Conservation (phyloP, 2,329 filamentous ascomycete genomes). For the Elsinoe ampelina region DNA sequence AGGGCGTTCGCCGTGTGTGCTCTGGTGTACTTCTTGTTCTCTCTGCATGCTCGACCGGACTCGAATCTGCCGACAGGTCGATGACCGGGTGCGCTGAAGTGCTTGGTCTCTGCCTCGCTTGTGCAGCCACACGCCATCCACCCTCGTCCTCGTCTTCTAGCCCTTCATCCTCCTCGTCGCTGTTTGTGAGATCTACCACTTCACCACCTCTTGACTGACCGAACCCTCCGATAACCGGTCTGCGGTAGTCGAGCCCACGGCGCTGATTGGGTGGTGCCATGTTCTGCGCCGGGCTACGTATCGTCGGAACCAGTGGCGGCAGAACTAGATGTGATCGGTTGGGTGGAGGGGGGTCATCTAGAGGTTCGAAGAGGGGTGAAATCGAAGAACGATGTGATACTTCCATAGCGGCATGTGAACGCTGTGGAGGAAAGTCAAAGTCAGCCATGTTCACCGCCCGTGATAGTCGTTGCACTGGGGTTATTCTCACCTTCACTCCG, state of each 20-base stretch:
- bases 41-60: neutral
- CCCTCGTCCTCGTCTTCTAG: neutral
- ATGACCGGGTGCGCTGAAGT: slow-evolving; percentile 36
- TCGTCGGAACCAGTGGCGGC: slow-evolving; percentile 18
- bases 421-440: neutral
- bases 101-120: slow-evolving; percentile 24
- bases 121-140: slow-evolving; percentile 17
- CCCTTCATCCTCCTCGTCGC: slow-evolving; percentile 21
- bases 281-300: neutral
- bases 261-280: slow-evolving; percentile 29
- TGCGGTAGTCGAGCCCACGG: slow-evolving; percentile 48
- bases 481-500: slow-evolving; percentile 15
- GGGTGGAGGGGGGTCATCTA: slow-evolving; percentile 23
- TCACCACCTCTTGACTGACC: slow-evolving; percentile 11
- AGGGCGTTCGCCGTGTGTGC: slow-evolving; percentile 4
- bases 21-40: neutral
- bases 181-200: slow-evolving; percentile 32
- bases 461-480: neutral
- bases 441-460: neutral
- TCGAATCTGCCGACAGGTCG: slow-evolving; percentile 24
- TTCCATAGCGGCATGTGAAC: slow-evolving; percentile 18
- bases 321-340: slow-evolving; percentile 23
- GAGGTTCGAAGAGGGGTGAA: slow-evolving; percentile 24
- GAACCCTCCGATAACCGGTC: slow-evolving; percentile 35
- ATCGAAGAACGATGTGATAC: slow-evolving; percentile 14